Evolutionary conservation across 352 stramenopile species (phyloP).

Genomic region (Pythium biforme): DNA sequence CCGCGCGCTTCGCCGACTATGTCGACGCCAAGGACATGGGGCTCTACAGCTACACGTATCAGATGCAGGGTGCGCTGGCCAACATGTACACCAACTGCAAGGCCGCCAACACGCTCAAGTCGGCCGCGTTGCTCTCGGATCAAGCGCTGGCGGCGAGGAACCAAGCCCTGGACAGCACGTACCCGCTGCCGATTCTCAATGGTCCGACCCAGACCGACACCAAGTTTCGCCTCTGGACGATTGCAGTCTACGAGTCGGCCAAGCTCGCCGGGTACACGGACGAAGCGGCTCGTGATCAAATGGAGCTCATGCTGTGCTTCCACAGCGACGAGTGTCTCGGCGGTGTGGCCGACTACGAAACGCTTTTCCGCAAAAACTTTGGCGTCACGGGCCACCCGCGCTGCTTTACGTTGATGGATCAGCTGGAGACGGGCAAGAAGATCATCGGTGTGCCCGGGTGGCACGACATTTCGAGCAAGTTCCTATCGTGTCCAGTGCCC

Average conservation of each 20-base stretch:
- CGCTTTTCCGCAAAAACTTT: slow-evolving; percentile 48
- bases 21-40: slow-evolving; percentile 51
- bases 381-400: slow-evolving; percentile 43
- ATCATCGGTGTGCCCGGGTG: slow-evolving; percentile 50
- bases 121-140: slow-evolving; percentile 13
- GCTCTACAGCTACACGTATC: slow-evolving; percentile 63
- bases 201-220: slow-evolving; percentile 26
- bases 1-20: slow-evolving; percentile 37
- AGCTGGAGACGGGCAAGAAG: slow-evolving; percentile 32
- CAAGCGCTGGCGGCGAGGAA: neutral
- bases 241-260: slow-evolving; percentile 49
- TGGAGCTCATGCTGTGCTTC: slow-evolving; percentile 54
- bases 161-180: neutral
- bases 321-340: slow-evolving; percentile 54
- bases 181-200: slow-evolving; percentile 19
- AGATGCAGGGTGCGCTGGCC: slow-evolving; percentile 38
- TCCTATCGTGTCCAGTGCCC: slow-evolving; percentile 14
- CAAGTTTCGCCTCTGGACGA: slow-evolving; percentile 40
- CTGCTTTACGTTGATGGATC: slow-evolving; percentile 44
- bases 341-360: slow-evolving; percentile 41
- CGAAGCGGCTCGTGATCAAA: slow-evolving; percentile 38
- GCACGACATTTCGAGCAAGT: slow-evolving; percentile 29
- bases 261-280: slow-evolving; percentile 43
- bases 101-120: slow-evolving; percentile 29
- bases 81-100: slow-evolving; percentile 56